Evolutionary conservation across 768 basidiomycete genomes (phyloP), one percentile per base, ranked within the genome.

Genomic region (Trametes gibbosa): DNA sequence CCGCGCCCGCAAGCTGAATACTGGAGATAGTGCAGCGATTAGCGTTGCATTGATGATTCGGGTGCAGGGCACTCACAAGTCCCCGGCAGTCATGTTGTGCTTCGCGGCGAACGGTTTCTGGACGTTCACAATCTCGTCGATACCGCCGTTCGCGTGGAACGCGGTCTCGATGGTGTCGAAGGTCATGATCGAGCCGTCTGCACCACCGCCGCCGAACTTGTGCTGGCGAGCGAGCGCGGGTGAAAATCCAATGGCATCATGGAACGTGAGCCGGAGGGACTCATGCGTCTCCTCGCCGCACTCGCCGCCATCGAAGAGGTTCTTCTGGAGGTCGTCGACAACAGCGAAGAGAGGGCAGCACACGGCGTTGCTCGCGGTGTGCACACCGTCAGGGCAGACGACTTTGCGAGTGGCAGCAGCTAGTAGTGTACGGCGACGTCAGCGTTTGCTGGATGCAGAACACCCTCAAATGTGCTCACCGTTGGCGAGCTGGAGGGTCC

Each of bases 201-300:
- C 67, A 19, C 67, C 67, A 27, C 63, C 65, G 27, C 67, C 67
- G 50, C 59, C 52, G 37, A 61, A 61, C 17, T 27, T 39, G 53
- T 43, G 53, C 47, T 49, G 35, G 10, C 53, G 27, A 14, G 39
- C 16, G 35, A 65, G 58, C 13, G 40, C 32, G 16, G 57, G 53
- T 13, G 62, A 65, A 51, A 63, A 54, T 19, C 54, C 64, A 34
- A 65, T 65, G 41, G 56, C 56, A 40, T 58, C 61, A 51, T 62
- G 67, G 64, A 68, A 71, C 34, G 59, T 64, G 47, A 66, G 62
- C 50, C 69, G 69, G 21, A 70, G 53, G 21, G 60, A 64, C 50
- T 70, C 69, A 46, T 70, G 69, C 1, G 68, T 68, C 56, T 69
- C 65, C 54, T 73, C 70, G 50, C 72, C 70, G 58, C 73, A 74